Evolutionary conservation across 83 land plant species (phyloP), one percentile per base, ranked within the genome.

Genomic region (Picea mariana): DNA sequence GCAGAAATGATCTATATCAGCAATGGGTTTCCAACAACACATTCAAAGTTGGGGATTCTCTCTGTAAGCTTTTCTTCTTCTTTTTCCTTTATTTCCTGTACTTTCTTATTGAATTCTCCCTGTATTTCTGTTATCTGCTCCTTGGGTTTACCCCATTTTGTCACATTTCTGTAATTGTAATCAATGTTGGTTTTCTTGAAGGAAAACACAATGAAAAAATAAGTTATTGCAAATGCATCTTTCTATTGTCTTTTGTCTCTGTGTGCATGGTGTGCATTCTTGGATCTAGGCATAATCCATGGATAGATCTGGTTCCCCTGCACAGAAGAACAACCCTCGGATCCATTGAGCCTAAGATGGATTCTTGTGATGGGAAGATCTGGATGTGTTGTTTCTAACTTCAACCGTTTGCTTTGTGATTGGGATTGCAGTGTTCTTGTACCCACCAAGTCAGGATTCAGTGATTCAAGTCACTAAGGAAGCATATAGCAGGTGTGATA

Each of bases 361-460:
- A 55, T 55, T 55, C 3, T 55, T 11, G 58, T 12, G 15, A 12
- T 55, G 58, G 15, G 58, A 55, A 55, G 58, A 55, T 55, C 15
- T 55, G 58, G 3, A 12, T 12, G 58, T 12, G 13, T 55, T 55
- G 58, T 55, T 55, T 55, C 58, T 55, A 55, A 55, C 58, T 55
- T 55, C 58, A 55, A 11, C 13, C 58, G 13, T 12, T 55, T 55
- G 13, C 13, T 55, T 55, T 3, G 58, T 55, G 58, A 55, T 55
- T 55, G 58, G 15, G 9, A 16, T 62, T 82, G 83, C 88, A 92
- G 95, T 90, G 64, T 92, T 92, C 55, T 81, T 92, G 76, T 92
- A 90, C 80, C 95, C 95, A 55, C 95, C 95, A 64, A 92, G 92
- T 69, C 87, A 92, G 79, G 95, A 92, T 72, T 88, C 92, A 64